Evolutionary conservation across 108 stramenopile genomes (phyloP).

Genomic region (Aurantiochytrium sp.): DNA sequence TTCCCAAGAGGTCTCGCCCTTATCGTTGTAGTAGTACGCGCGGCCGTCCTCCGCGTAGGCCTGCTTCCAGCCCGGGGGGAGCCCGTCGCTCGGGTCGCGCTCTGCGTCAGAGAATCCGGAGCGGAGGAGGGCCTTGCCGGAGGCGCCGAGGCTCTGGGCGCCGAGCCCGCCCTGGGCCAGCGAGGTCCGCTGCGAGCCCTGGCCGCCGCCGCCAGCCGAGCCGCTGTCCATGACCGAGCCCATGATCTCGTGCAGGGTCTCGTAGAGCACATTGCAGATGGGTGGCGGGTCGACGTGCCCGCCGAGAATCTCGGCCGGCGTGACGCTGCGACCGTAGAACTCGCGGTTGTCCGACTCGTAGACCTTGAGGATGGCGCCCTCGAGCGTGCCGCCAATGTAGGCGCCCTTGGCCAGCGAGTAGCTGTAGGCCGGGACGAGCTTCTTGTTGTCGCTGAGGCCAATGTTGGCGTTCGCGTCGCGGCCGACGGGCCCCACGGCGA

Average conservation of each 20-base stretch:
- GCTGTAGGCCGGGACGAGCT: conserved; percentile 4
- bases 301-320: background rate
- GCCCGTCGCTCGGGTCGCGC: background rate
- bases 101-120: background rate
- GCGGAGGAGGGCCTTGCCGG: background rate
- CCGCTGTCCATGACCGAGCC: no score
- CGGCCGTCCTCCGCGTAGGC: background rate
- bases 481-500: conserved; percentile 1
- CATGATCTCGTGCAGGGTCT: background rate
- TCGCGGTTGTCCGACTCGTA: background rate
- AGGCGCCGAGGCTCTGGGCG: background rate
- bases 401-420: conserved; percentile 31
- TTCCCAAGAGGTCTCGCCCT: background rate
- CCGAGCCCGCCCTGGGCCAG: background rate
- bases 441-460: background rate
- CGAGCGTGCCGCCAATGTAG: conserved; percentile 13
- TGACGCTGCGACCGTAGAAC: background rate
- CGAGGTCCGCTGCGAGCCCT: background rate
- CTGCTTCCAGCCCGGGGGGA: background rate
- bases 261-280: background rate
- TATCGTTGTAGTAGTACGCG: background rate
- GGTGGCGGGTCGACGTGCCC: background rate
- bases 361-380: conserved; percentile 1
- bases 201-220: background rate
- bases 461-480: background rate